phyloP scores from a whole-genome alignment of 768 basidiomycete species.

The Holtermannia corniformis region DNA sequence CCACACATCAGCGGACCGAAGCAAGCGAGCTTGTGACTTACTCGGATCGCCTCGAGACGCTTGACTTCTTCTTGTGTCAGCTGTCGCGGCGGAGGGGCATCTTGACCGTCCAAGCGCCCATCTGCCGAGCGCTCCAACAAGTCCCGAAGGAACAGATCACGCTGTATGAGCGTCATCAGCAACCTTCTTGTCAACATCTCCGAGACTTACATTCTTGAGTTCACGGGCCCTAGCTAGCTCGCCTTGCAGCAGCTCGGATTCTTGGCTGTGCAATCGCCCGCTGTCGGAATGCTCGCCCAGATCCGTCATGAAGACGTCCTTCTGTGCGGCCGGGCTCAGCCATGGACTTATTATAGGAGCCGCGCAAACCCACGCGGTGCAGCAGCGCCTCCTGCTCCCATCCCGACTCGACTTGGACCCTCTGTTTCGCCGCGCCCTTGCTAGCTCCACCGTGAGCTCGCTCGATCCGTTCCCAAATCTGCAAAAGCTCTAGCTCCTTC shows the following conservation, averaged over 20 bases:
- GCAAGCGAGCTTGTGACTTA: too few relatives aligned
- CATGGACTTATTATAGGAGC: not conserved
- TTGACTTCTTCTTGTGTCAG: not conserved
- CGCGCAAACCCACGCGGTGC: conserved; percentile 11
- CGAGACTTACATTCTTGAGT: conserved; percentile 18
- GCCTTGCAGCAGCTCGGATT: conserved; percentile 13
- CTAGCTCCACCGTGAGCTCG: conserved; percentile 32
- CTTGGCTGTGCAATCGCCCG: conserved; percentile 14
- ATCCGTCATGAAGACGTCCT: conserved; percentile 12
- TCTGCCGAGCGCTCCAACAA: conserved; percentile 20
- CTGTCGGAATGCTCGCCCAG: conserved; percentile 12
- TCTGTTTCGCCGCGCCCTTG: conserved; percentile 12
- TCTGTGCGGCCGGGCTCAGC: conserved; percentile 5
- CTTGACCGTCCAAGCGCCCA: conserved; percentile 19
- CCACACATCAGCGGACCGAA: too few relatives aligned
- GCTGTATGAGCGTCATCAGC: conserved; percentile 6
- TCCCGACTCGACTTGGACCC: conserved; percentile 16
- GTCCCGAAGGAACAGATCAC: conserved; percentile 22
- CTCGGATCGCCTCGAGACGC: not conserved
- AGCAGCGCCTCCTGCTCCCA: not conserved
- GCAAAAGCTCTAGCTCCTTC: conserved; percentile 49
- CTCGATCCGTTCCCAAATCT: conserved; percentile 41
- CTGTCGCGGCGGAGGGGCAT: conserved; percentile 7
- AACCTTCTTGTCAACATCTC: not conserved
- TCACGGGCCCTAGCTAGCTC: conserved; percentile 24